These are phyloP conservation scores for Eutrema japonicum DNA, from an alignment of 345 rosid genomes.

Conservation along the genomic window DNA sequence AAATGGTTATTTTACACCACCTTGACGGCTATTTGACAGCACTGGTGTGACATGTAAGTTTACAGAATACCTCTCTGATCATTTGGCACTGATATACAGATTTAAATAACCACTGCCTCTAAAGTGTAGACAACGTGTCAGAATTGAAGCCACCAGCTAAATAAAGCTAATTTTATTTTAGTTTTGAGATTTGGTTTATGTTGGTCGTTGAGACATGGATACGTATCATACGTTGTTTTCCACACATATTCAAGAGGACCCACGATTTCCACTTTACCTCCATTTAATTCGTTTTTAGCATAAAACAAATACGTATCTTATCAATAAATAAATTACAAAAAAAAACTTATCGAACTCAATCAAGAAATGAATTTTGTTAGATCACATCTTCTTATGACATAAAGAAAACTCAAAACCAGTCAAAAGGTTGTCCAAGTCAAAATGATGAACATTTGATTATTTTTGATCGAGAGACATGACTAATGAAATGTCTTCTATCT, in stretches of 20 bases:
- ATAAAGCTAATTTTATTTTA: neutral
- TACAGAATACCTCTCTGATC: neutral
- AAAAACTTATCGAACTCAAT: neutral
- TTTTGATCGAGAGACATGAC: slow-evolving; percentile 13
- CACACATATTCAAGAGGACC: slow-evolving; percentile 32
- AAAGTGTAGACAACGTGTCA: slow-evolving; percentile 24
- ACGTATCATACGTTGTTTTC: slow-evolving; percentile 17
- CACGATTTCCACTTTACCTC: slow-evolving; percentile 33
- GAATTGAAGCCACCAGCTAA: slow-evolving; percentile 9
- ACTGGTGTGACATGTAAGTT: slow-evolving; percentile 14
- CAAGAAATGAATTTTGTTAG: slow-evolving; percentile 15
- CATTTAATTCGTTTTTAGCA: slow-evolving; percentile 31
- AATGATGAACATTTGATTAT: slow-evolving; percentile 2
- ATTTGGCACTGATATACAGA: neutral
- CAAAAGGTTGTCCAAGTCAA: slow-evolving; percentile 14
- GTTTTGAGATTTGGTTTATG: slow-evolving; percentile 5
- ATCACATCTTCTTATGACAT: neutral
- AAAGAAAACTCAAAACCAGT: slow-evolving; percentile 5
- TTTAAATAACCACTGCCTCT: neutral
- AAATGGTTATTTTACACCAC: slow-evolving; percentile 6
- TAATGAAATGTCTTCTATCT: slow-evolving; percentile 19
- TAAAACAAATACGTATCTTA: slow-evolving; percentile 32
- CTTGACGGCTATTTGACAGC: slow-evolving; percentile 27
- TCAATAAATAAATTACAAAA: neutral
- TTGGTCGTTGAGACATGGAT: slow-evolving; percentile 7